Base-by-base conservation (phyloP, 345 rosid genomes). In the Angophora floribunda region DNA sequence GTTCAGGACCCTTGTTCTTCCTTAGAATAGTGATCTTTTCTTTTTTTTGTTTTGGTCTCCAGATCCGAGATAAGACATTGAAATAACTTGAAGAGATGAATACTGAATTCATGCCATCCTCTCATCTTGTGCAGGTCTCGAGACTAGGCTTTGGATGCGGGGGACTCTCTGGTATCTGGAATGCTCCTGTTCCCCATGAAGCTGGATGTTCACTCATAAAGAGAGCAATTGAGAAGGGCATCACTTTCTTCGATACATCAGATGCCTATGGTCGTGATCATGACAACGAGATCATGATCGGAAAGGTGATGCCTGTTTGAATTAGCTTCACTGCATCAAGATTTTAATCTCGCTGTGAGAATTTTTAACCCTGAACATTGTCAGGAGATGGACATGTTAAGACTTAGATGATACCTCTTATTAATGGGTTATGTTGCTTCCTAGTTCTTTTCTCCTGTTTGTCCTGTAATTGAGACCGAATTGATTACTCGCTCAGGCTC, bases 261-360 rank as follows among this genome's bases (percentile, higher is more conserved):
- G 91, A 93, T 80, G 0, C 65, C 28, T 93, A 93, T 75, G 93
- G 95, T 16, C 61, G 86, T 13, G 51, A 91, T 45, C 90, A 92
- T 86, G 85, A 93, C 65, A 93, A 93, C 30, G 95, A 93, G 88
- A 91, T 91, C 65, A 91, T 93, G 94, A 26, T 94, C n/a, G 95
- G 93, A 47, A 93, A 94, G 94, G 93, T 92, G 65, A 15, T 50
- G 32, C 78, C 30, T 36, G 51, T 52, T 41, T 28, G 3, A 24
- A 70, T 26, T 44, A 44, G 70, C 51, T 59, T 36, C 14, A 26
- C 57, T 13, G 1, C 32, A 7, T 32, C 26, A 22, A 36, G 15
- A 36, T 70, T 70, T 9, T 30, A 65, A 14, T 30, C 78, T 65
- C 75, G n/a, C 41, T 14, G n/a, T 22, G 75, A 65, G n/a, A 65